Percentiles rank a stretch among this genome's conserved stretches.
phyloP scores from a whole-genome alignment of 345 rosid genomes.

The Pistacia integerrima region DNA sequence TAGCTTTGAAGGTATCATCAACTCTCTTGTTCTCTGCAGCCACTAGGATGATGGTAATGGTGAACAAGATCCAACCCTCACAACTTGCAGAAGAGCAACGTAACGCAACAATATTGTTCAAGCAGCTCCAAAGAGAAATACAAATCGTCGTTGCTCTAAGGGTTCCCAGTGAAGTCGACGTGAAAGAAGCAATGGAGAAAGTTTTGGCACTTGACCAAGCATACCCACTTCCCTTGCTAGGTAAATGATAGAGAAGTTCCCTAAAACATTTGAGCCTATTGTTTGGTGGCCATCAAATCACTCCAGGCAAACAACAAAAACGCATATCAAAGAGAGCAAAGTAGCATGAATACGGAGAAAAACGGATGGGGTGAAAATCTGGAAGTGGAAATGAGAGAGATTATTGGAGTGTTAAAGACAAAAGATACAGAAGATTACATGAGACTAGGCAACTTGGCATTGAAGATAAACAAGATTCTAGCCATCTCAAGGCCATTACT shows the following conservation, averaged over 20 bases:
- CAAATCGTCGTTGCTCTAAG: constrained; percentile 19
- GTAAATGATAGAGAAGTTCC: constrained; percentile 37
- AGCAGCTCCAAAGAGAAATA: constrained; percentile 34
- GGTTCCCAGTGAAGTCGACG: constrained; percentile 13
- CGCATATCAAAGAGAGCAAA: not conserved
- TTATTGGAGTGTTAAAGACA: constrained; percentile 29
- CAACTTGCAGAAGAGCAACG: constrained; percentile 65
- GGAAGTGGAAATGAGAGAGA: constrained; percentile 43
- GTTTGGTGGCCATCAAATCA: constrained; percentile 30
- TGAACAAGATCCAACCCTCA: constrained; percentile 65
- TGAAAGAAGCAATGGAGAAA: constrained; percentile 22
- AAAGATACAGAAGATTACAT: constrained; percentile 46
- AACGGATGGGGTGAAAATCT: constrained; percentile 43
- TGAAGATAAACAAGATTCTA: constrained; percentile 46
- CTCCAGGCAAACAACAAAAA: not conserved
- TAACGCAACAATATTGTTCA: constrained; percentile 44
- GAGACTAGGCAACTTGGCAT: constrained; percentile 39
- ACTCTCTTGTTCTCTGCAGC: constrained; percentile 45
- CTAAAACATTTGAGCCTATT: constrained; percentile 27
- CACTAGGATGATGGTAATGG: constrained; percentile 39
- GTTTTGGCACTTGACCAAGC: constrained; percentile 35
- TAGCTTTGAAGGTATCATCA: constrained; percentile 48
- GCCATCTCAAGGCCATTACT: constrained; percentile 52
- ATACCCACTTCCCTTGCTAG: constrained; percentile 37
- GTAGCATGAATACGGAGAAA: not conserved